Conservation (phyloP, 805 yeast species). For the Kodamaea jinghongensis region DNA sequence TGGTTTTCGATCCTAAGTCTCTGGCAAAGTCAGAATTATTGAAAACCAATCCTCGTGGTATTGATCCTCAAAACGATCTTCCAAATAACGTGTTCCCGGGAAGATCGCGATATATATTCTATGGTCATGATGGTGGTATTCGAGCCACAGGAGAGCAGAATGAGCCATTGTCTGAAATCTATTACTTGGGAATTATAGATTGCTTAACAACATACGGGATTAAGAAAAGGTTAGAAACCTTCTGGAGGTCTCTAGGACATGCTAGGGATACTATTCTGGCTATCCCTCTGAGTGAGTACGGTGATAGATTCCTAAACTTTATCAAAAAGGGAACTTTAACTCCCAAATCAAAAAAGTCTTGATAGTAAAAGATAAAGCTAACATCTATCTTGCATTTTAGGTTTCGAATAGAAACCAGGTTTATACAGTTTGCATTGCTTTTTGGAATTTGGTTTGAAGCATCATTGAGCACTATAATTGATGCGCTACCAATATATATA, state of each 20-base stretch:
- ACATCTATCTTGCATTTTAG: too few relatives aligned
- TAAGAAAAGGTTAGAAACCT: conserved; percentile 77
- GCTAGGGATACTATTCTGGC: conserved; percentile 76
- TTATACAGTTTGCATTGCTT: too few relatives aligned
- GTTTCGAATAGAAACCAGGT: too few relatives aligned
- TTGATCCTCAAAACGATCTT: conserved; percentile 40
- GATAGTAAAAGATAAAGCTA: too few relatives aligned
- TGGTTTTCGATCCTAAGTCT: conserved; percentile 45
- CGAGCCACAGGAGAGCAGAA: conserved; percentile 64
- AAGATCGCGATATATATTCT: conserved; percentile 56
- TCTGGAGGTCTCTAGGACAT: conserved; percentile 74
- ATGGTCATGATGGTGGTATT: conserved; percentile 82
- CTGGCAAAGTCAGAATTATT: conserved; percentile 36
- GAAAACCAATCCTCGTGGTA: conserved; percentile 45
- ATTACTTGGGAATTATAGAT: conserved; percentile 92
- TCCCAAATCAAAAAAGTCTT: too few relatives aligned
- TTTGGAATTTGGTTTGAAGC: too few relatives aligned
- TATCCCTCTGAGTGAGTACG: conserved; percentile 87
- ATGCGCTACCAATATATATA: too few relatives aligned
- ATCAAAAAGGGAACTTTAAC: conserved; percentile 38
- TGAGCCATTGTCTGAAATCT: conserved; percentile 63
- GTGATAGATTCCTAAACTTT: conserved; percentile 77
- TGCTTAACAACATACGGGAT: conserved; percentile 80
- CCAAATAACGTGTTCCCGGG: conserved; percentile 45
- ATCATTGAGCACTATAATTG: too few relatives aligned